Base-by-base conservation (phyloP, 331 rosid genomes). In the Malus hybrid region DNA sequence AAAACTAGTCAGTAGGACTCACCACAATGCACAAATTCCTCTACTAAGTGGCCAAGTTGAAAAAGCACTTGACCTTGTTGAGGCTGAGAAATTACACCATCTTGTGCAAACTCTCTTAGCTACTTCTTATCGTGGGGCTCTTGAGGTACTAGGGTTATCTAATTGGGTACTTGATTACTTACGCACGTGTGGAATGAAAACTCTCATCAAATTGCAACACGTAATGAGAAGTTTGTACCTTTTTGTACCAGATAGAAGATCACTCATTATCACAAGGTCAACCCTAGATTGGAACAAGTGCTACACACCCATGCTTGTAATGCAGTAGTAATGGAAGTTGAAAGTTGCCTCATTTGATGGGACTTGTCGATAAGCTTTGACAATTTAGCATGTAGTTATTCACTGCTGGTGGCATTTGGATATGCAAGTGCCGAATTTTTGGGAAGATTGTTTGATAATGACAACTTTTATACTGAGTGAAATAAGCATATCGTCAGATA, bases 21-120 rank as follows among this genome's bases (percentile, higher is more conserved):
- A 56, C 81, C 86, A 83, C 81, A 24, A 74, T 20, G 19, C 69
- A 44, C 18, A 10, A 68, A 32, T 12, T 15, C 63, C 29, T n/a
- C 6, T 36, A 56, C 56, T 24, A 78, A 78, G 76, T 82, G 85
- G 80, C 70, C 62, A 70, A 82, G 83, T 82, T 81, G 86, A 59
- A 74, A 39, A 27, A 56, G 77, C 86, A 82, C 86, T 77, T 71
- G 19, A 50, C n/a, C 42, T 22, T 52, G 5, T 18, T 18, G 60
- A 56, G 78, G 36, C 56, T 56, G 50, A 31, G 62, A 22, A 46
- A 62, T 33, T 50, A 4, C 6, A 31, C 61, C 69, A 76, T 68
- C 69, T 69, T n/a, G 42, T 3, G 55, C 22, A 39, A 50, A 33
- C 18, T 42, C 73, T 68, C 57, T 52, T 15, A 15, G 19, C n/a